A percentile compares a stretch with the other conserved stretches of the same genome.
phyloP scores from a whole-genome alignment of 1,284 basidiomycete genomes.

The Pyrrhoderma lamaoense region DNA sequence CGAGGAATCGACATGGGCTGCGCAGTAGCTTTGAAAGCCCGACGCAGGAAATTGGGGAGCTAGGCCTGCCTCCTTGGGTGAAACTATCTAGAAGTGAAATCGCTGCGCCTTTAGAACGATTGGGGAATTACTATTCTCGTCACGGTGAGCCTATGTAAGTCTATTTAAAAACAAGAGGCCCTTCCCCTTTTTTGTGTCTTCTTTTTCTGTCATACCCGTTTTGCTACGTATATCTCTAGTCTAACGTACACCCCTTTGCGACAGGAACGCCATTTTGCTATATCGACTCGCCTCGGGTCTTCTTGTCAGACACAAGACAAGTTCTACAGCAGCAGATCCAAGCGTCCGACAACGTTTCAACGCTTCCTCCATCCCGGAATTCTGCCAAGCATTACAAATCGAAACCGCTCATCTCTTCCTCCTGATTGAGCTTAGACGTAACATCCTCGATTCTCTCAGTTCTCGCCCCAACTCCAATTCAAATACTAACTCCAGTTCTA shows the following conservation, averaged over 20 bases:
- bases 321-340: neutral
- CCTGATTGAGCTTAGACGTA: constrained; percentile 5
- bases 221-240: constrained; percentile 28
- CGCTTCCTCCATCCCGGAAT: constrained; percentile 1
- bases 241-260: neutral
- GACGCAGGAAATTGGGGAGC: constrained; percentile 34
- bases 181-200: constrained; percentile 9
- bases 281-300: constrained; percentile 43
- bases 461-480: neutral
- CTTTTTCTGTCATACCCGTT: constrained; percentile 1
- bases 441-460: neutral
- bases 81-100: constrained; percentile 42
- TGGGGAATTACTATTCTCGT: constrained; percentile 56
- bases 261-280: constrained; percentile 47
- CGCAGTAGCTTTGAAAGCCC: constrained; percentile 14
- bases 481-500: no score
- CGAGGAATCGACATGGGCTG: constrained; percentile 9
- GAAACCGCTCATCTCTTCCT: constrained; percentile 13
- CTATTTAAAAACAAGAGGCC: no score
- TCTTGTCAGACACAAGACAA: constrained; percentile 2
- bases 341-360: neutral
- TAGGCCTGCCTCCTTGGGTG: constrained; percentile 59
- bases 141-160: constrained; percentile 56
- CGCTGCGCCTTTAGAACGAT: constrained; percentile 60
- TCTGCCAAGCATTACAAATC: constrained; percentile 13